Evolutionary conservation across 2,329 filamentous ascomycete genomes (phyloP).

Genomic region (Trichoderma hamatum): DNA sequence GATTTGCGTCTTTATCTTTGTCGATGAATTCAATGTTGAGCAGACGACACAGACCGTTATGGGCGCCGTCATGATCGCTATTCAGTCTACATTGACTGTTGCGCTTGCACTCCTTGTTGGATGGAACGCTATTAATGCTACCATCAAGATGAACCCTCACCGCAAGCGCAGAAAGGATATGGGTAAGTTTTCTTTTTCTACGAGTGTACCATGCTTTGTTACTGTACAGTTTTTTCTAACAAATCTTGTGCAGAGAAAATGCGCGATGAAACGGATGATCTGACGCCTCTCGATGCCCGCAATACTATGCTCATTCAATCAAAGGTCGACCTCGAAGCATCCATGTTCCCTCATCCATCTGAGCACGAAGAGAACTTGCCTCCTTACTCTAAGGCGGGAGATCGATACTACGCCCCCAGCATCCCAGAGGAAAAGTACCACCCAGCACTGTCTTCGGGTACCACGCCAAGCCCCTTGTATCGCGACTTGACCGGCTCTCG

Average conservation of each 20-base stretch:
- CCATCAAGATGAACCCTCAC: conserved; percentile 87
- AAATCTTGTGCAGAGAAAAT: conserved; percentile 65
- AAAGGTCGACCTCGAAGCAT: conserved; percentile 42
- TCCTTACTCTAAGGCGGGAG: conserved; percentile 39
- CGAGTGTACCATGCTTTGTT: neutral
- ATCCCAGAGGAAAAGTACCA: conserved; percentile 30
- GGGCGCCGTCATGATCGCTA: conserved; percentile 88
- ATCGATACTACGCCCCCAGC: conserved; percentile 37
- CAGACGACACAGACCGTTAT: conserved; percentile 94
- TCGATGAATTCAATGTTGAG: conserved; percentile 85
- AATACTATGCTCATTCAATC: conserved; percentile 76
- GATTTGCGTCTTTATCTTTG: conserved; percentile 86
- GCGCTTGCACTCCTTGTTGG: conserved; percentile 83
- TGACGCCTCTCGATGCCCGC: conserved; percentile 84
- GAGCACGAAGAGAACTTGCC: conserved; percentile 42
- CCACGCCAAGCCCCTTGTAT: neutral
- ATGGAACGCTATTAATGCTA: conserved; percentile 83
- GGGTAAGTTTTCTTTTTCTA: conserved; percentile 60
- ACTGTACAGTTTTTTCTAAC: conserved; percentile 33
- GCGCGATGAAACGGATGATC: conserved; percentile 73
- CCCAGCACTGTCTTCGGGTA: neutral
- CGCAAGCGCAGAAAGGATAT: conserved; percentile 84
- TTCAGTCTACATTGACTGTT: conserved; percentile 83
- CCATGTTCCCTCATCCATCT: conserved; percentile 50
- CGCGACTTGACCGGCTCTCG: conserved; percentile 15